Base-by-base conservation (phyloP, 306 rosid genomes). In the Cercis canadensis region DNA sequence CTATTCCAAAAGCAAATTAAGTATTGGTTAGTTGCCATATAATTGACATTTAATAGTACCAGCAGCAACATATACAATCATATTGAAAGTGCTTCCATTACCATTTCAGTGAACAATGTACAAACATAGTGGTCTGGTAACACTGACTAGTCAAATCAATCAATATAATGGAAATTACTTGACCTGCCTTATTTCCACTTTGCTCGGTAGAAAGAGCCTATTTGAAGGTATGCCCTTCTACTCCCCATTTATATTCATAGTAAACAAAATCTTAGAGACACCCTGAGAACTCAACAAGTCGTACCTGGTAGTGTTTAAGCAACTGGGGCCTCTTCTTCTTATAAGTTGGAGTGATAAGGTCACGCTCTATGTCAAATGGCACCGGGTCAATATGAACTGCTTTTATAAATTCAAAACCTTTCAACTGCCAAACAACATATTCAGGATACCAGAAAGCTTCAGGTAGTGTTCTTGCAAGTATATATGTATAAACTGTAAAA, bases 311-410 rank as follows among this genome's bases (percentile, higher is more conserved):
- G 80, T 84, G 83, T 83, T 94, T 91, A 24, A 80, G 87, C 75
- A 94, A 45, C 85, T 91, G 99, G 16, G 99, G 95, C 82, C 99
- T 88, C 91, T 83, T 94, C 85, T 84, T 91, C 90, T 91, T 94
- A 62, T 84, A 91, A 11, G 97, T 91, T 65, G 99, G 99, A 75
- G 97, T 94, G 54, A 78, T 87, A 74, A 94, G 97, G 79, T 89
- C 99, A 11, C 96, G 96, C 45, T 94, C 97, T 73, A 94, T 89
- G 84, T 94, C 99, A 65, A 94, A 94, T 18, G 92, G 92, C 63
- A 69, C 83, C 0, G 99, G 92, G 45, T 94, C 99, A 19, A 94
- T 88, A 70, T 91, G 96, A 76, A 94, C 83, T 43, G 82, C 97
- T 83, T 24, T 86, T 64, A 94, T 75, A 66, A 80, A 66, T 88